Base-by-base conservation (phyloP, 139 green algal species). In the Micractinium conductrix region DNA sequence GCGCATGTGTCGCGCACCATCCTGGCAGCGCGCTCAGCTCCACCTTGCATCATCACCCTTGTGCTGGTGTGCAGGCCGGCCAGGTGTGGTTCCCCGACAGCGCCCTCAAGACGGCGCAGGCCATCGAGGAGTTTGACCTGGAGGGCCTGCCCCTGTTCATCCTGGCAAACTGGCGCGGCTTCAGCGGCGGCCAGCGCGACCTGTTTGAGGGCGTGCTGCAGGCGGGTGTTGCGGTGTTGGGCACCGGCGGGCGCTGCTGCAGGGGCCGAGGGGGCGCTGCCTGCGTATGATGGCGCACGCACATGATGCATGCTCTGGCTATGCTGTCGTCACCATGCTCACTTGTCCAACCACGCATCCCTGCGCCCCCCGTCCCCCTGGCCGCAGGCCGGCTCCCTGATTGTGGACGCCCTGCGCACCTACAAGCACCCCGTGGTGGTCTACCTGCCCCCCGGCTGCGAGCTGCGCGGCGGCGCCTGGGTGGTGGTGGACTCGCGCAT, bases 81-180 rank as follows among this genome's bases (percentile, higher is more conserved):
- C 93, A 98, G 91, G 97, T 99, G 53, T 99, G 97, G 97, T 99
- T 98, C 91, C 97, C 97, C 16, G 97, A 99, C 92, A 95, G 85
- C 7, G 97, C 97, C 8, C 85, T 94, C 74, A 99, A 99, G 92
- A 99, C 97, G 21, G 97, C 97, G 17, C 92, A 97, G 72, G 96
- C 97, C n/a, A 97, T 99, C 44, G 91, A 98, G 90, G 97, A 99
- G 91, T 99, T 99, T 83, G 92, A 96, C 70, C 88, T 92, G 12
- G 97, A 99, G 93, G 92, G 93, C 17, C 94, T 99, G 87, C 97
- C 97, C 24, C 91, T 99, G 45, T 95, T 99, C 84, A 93, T 99
- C 45, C 91, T 99, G 71, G 97, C 97, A 83, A 99, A 99, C 92
- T 99, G 97, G 97, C 85, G 97, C 19, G 97, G 97, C 78, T 99